Base-by-base conservation (phyloP, 2,329 filamentous ascomycete species). In the Phaeomoniella chlamydospora region DNA sequence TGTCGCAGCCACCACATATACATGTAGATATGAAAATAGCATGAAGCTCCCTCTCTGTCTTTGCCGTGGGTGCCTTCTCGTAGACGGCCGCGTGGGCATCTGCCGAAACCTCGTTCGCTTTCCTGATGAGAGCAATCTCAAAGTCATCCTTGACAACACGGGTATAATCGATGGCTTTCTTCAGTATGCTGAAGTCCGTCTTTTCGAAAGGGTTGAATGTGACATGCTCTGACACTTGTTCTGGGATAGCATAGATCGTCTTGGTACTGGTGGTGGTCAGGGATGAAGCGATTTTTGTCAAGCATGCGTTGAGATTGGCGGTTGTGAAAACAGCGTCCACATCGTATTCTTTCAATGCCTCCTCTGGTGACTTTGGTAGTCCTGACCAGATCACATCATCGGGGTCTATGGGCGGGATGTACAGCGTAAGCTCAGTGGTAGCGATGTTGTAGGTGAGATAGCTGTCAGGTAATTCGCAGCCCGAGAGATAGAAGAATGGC, bases 301-400 rank as follows among this genome's bases (percentile, higher is more conserved):
- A 67, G n/a, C 70, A 69, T n/a, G 74, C 62, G 54, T 90, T 87
- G 46, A 93, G 65, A 31, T 90, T 79, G 36, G 72, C 74, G 6
- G 77, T 79, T 42, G 75, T 75, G 39, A 72, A 70, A 43, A 88
- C 84, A 22, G 74, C 65, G 54, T 96, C 88, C 43, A 92, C 74
- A 45, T 93, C 84, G 61, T 84, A 96, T 43, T 72, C 70, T 33
- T 72, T 60, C 41, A 80, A 62, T 4, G 88, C 88, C 51, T 94
- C 80, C 30, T 80, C 70, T 19, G 70, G 61, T 22, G 77, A 82
- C 41, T 92, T 64, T 0, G 88, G 90, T 12, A 96, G 70, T 10
- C 90, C 90, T 17, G 80, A 82, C 88, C 88, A 98, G 52, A 96
- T 84, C 39, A 96, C 86, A 37, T 77, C 77, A 31, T 90, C 82